Base-by-base conservation (phyloP, 1,284 basidiomycete genomes). In the Peniophora sp. region DNA sequence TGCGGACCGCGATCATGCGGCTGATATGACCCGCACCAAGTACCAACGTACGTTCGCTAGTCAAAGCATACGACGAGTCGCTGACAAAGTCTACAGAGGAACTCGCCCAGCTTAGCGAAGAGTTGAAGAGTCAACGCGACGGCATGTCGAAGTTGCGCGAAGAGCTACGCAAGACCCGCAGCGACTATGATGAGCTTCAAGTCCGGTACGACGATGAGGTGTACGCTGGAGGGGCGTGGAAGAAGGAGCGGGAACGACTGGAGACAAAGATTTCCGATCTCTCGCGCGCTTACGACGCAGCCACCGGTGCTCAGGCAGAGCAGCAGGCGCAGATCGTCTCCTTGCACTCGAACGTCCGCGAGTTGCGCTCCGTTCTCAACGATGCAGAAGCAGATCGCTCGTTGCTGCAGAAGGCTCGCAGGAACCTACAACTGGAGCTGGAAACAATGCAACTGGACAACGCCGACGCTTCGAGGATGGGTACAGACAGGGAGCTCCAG, bases 241-340 rank as follows among this genome's bases (percentile, higher is more conserved):
- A 87, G 71, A 87, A 89, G 58, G 89, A 92, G 67, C 89, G 83
- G 63, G 89, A 92, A 54, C 82, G 88, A 10, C 70, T 92, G 63
- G 89, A 93, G 55, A 84, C 80, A 43, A 91, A 91, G 73, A 88
- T 92, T 48, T 65, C 65, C 9, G 88, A 92, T 62, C 63, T 92
- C 51, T 85, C 79, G 16, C 83, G 82, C 50, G 90, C 87, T 0
- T 92, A 88, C 62, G 85, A 92, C 55, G 75, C 85, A 0, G 86
- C 89, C 1, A 77, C 78, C 2, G 74, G 77, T 24, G 83, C 79
- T 0, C 88, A 92, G 59, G 70, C 82, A 0, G 88, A 92, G 56
- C 85, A 91, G 57, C 91, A 92, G 62, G 72, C 83, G 0, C 91
- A 93, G 56, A 92, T 92, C 52, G 83, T 90, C 14, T 74, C 81